Conservation (phyloP, 75 land plant genomes). For the Selaginella moellendorffii region DNA sequence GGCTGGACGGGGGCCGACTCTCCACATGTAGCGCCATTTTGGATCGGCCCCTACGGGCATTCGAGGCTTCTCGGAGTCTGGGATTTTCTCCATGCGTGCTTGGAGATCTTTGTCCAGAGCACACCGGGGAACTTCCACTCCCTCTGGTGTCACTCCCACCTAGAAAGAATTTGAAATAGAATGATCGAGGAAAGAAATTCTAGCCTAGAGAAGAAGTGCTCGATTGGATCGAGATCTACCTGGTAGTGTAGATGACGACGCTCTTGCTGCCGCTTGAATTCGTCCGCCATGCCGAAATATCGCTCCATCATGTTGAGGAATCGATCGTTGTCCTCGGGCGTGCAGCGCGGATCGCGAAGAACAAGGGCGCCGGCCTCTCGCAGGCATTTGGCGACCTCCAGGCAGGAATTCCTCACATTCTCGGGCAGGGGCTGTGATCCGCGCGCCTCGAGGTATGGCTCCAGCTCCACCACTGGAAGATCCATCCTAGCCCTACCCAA, state of each 20-base stretch:
- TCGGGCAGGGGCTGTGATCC: background rate
- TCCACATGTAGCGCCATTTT: conserved; percentile 99
- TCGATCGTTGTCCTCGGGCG: conserved; percentile 69
- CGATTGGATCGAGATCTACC: conserved; percentile 21
- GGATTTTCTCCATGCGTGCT: conserved; percentile 33
- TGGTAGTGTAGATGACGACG: conserved; percentile 80
- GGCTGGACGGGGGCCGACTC: conserved; percentile 81
- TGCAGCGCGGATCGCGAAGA: conserved; percentile 79
- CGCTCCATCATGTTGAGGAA: conserved; percentile 95
- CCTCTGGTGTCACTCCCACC: conserved; percentile 98
- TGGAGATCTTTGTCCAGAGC: conserved; percentile 67
- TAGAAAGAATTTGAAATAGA: conserved; percentile 10
- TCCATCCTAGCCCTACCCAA: no score
- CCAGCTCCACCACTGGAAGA: conserved; percentile 72
- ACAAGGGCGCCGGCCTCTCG: conserved; percentile 80
- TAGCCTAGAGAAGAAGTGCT: background rate
- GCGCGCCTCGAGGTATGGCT: conserved; percentile 33
- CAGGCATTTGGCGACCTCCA: conserved; percentile 40
- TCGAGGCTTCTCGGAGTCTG: conserved; percentile 44
- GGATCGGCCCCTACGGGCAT: conserved; percentile 74
- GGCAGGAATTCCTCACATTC: conserved; percentile 27
- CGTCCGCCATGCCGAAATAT: conserved; percentile 45
- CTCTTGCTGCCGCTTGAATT: conserved; percentile 67
- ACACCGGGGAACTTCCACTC: conserved; percentile 82
- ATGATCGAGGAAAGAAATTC: background rate